Evolutionary conservation across 2,329 filamentous ascomycete species (phyloP), one percentile per base, ranked within the genome.

Genomic region (Dactylella cylindrospora): DNA sequence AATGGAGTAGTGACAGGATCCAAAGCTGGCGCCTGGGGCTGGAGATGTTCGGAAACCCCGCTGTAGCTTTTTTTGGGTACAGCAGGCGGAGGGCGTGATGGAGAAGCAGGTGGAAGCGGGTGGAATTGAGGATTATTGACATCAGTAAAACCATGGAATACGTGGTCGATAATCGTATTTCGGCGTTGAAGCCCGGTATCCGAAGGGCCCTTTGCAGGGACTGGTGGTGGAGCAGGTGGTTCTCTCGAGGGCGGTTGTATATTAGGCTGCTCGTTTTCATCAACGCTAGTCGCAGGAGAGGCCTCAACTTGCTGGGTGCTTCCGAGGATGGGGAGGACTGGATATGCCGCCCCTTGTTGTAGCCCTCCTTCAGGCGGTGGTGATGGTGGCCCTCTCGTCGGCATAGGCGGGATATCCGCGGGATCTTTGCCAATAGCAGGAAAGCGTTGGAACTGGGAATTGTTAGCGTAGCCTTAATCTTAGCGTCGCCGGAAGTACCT

Each of bases 21-120:
- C 70, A 81, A 70, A 0, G 90, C 91, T 1, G 84, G 85, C 57
- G 87, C 86, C 13, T 96, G 75, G 61, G 86, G 86, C 72, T 97
- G 91, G 20, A 65, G 57, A 38, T 80, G 78, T 66, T 88, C 84
- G 6, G 83, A 80, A 3, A 95, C 81, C 2, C 90, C 90, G 67
- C 84, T 91, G 68, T 95, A 95, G 71, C 85, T 94, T 67, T 79
- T 77, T 28, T 79, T 73, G 12, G 80, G 77, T 7, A 79, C 76
- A 17, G 80, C 78, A 20, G 80, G 80, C 9, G 78, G 71, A 12
- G 80, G 80, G 17, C 73, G 69, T 19, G 70, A 68, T 7, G 73
- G 74, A 31, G 72, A 71, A 15, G 65, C 62, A 23, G 71, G 72
- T 3, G 57, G 47, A 26, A 62, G 36, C 28, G 66, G 68, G 35